Percentiles rank a stretch among this genome's conserved stretches.
phyloP scores from a whole-genome alignment of 352 stramenopile genomes.

The Globisporangium nodosum region DNA sequence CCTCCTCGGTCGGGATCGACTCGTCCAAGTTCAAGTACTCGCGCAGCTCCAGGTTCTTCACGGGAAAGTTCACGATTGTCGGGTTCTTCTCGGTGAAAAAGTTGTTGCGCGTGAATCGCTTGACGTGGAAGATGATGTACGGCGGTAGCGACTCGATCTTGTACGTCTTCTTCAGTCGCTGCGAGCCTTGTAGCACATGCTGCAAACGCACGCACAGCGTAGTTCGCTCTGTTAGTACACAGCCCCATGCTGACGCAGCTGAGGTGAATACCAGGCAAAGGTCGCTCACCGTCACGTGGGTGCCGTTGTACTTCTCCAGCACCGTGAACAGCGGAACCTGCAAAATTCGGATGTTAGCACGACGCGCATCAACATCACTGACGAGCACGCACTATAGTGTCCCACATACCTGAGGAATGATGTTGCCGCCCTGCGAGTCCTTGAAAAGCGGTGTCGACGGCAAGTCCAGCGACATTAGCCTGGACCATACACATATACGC shows the following conservation, averaged over 20 bases:
- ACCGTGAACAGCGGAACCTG: constrained; percentile 96
- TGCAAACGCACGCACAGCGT: constrained; percentile 21
- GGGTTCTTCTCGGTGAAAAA: constrained; percentile 99
- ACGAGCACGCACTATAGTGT: not conserved
- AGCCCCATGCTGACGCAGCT: not conserved
- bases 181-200: constrained; percentile 72
- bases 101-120: constrained; percentile 97
- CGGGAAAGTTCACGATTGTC: constrained; percentile 98
- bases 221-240: not conserved
- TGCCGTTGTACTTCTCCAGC: constrained; percentile 97
- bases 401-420: constrained; percentile 89
- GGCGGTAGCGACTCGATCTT: constrained; percentile 87
- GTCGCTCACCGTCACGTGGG: constrained; percentile 49
- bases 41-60: constrained; percentile 97
- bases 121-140: constrained; percentile 97
- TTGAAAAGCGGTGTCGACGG: constrained; percentile 98
- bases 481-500: constrained; percentile 20
- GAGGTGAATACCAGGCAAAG: too few relatives aligned
- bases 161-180: constrained; percentile 91
- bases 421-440: constrained; percentile 94
- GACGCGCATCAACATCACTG: not conserved
- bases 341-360: not conserved
- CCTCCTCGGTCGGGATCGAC: constrained; percentile 39
- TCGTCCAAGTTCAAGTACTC: constrained; percentile 78
- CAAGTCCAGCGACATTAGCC: constrained; percentile 96